Evolutionary conservation across 1,284 basidiomycete species (phyloP).

Genomic region (Porodaedalea pini): DNA sequence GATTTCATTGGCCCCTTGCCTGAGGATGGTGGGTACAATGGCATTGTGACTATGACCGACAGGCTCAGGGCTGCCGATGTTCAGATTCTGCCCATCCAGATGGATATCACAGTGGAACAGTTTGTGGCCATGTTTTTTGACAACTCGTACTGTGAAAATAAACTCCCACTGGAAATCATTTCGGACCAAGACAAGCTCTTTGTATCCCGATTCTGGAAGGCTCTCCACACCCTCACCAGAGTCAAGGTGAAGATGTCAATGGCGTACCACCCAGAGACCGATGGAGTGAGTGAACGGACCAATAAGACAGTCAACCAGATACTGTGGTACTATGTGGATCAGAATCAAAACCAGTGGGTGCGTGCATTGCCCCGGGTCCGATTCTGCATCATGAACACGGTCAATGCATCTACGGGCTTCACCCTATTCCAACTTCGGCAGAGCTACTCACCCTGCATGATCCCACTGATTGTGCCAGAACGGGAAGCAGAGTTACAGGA

Average conservation of each 20-base stretch:
- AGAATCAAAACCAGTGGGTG: too few relatives aligned
- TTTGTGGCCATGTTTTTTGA: conserved; percentile 24
- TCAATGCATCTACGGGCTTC: conserved; percentile 30
- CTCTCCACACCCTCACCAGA: conserved; percentile 22
- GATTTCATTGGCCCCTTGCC: conserved; percentile 35
- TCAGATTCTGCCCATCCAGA: conserved; percentile 23
- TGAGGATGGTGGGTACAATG: conserved; percentile 20
- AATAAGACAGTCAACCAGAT: too few relatives aligned
- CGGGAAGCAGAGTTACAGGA: too few relatives aligned
- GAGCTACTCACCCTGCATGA: conserved; percentile 26
- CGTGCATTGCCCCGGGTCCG: too few relatives aligned
- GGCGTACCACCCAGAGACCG: conserved; percentile 26
- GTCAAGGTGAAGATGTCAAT: conserved; percentile 26
- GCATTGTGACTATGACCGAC: conserved; percentile 19
- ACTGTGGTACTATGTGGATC: too few relatives aligned
- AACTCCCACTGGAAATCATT: conserved; percentile 25
- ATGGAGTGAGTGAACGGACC: too few relatives aligned
- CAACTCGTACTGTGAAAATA: conserved; percentile 25
- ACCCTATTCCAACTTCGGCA: conserved; percentile 33
- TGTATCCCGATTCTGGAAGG: conserved; percentile 26
- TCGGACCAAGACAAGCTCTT: conserved; percentile 27
- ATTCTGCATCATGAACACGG: conserved; percentile 39
- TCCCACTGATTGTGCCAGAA: too few relatives aligned
- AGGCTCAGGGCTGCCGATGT: conserved; percentile 25
- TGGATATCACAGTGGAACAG: conserved; percentile 28